These are phyloP conservation scores for Vitis hybrid DNA, from an alignment of 177 flowering plant species.

Conservation along the genomic window DNA sequence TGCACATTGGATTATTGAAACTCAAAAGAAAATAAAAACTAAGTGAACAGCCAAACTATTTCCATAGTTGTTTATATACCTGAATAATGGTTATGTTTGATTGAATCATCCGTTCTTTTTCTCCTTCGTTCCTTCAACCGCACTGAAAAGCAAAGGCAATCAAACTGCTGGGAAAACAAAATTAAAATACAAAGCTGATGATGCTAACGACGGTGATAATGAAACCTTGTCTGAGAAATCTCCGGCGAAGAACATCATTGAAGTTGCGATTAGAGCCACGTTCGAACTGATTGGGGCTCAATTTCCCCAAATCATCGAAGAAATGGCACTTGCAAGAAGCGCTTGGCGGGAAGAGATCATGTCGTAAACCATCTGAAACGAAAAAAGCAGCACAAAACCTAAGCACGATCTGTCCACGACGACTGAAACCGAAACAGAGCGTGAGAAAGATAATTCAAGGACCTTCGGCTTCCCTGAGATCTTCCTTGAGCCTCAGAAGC, in stretches of 20 bases:
- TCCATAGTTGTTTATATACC: conserved; percentile 23
- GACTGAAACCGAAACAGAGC: not conserved
- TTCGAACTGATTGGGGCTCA: conserved; percentile 28
- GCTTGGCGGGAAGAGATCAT: conserved; percentile 53
- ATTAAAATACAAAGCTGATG: not conserved
- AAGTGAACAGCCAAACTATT: not conserved
- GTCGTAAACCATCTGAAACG: conserved; percentile 52
- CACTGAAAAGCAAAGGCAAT: conserved; percentile 37
- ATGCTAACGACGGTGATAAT: not conserved
- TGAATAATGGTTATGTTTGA: conserved; percentile 21
- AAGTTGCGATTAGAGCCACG: conserved; percentile 35
- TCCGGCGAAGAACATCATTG: conserved; percentile 70
- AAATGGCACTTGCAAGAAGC: conserved; percentile 92
- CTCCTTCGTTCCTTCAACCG: conserved; percentile 59
- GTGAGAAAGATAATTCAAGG: not conserved
- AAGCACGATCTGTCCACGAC: not conserved
- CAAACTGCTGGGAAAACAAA: not conserved
- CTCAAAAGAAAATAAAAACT: not conserved
- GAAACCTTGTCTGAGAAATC: conserved; percentile 86
- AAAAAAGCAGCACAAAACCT: conserved; percentile 4
- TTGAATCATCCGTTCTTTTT: conserved; percentile 32
- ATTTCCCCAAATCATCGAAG: conserved; percentile 60
- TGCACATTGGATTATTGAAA: not conserved
- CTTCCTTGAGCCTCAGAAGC: conserved; percentile 61
- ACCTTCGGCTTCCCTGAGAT: conserved; percentile 79